Conservation (phyloP, 106 monocot genomes). For the Dendrobium catenatum region DNA sequence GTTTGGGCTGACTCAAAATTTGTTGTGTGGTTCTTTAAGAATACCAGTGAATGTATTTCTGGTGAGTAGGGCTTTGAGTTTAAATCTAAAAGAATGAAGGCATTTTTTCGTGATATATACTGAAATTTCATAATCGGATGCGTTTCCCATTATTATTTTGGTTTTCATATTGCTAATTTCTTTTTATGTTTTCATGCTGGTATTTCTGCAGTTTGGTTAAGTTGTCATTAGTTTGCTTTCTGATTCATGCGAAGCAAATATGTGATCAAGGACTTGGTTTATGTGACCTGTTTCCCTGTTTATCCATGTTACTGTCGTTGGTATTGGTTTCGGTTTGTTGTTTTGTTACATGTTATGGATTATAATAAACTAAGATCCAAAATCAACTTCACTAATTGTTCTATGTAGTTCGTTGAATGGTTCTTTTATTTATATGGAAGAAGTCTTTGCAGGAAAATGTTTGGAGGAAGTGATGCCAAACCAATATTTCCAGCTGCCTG, state of each 20-base stretch:
- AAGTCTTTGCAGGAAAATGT: slow-evolving; percentile 1
- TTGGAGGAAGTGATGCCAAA: neutral
- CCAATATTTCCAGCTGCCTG: slow-evolving; percentile 3
- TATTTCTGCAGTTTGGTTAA: neutral
- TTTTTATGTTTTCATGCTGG: neutral
- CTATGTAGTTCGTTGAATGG: neutral
- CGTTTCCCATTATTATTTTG: neutral
- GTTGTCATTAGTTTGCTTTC: neutral
- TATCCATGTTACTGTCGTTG: neutral
- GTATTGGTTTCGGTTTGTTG: neutral
- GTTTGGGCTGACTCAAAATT: neutral
- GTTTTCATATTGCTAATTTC: neutral
- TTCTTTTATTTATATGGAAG: neutral
- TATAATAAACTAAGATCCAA: neutral
- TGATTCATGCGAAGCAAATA: neutral
- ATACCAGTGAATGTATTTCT: neutral
- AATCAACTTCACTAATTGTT: neutral
- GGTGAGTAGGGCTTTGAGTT: neutral
- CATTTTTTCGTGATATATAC: neutral
- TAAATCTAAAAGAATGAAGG: neutral
- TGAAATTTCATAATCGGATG: neutral
- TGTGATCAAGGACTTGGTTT: neutral
- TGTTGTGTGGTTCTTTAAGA: neutral
- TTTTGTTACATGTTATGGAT: neutral
- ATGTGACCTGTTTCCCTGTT: neutral